A percentile compares a stretch with the other conserved stretches of the same genome.
Conservation (phyloP, 2,329 filamentous ascomycete species). For the Trichocomaceae sp. region DNA sequence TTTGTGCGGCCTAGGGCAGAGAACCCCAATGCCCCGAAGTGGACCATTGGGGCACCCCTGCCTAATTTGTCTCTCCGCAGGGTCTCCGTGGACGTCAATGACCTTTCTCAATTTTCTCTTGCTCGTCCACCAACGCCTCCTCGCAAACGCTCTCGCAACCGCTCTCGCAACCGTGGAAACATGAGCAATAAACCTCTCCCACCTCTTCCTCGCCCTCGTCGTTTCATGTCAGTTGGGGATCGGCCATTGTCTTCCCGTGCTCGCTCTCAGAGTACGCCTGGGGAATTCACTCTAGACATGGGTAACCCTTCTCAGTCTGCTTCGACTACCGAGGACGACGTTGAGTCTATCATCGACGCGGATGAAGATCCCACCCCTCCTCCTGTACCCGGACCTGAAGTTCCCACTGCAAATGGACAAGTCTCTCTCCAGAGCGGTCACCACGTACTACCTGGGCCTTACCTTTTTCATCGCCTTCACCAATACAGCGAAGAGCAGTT, state of each 20-base stretch:
- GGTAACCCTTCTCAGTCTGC: neutral
- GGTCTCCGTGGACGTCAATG: neutral
- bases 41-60: conserved; percentile 7
- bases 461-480: neutral
- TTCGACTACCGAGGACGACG: neutral
- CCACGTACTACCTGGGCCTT: neutral
- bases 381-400: neutral
- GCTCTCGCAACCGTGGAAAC: neutral
- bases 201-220: conserved; percentile 6
- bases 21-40: neutral
- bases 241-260: neutral
- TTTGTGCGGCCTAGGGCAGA: conserved; percentile 1
- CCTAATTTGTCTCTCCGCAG: conserved; percentile 3
- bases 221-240: neutral
- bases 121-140: conserved; percentile 10
- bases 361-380: neutral
- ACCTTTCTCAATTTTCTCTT: conserved; percentile 7
- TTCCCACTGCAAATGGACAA: neutral
- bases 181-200: conserved; percentile 9
- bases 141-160: conserved; percentile 2
- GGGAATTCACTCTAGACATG: neutral
- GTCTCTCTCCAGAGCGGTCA: neutral
- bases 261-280: conserved; percentile 1
- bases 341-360: neutral
- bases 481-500: neutral